These are phyloP conservation scores for Pseudogymnoascus sp. DNA, from an alignment of 2,329 filamentous ascomycete species.

Conservation along the genomic window DNA sequence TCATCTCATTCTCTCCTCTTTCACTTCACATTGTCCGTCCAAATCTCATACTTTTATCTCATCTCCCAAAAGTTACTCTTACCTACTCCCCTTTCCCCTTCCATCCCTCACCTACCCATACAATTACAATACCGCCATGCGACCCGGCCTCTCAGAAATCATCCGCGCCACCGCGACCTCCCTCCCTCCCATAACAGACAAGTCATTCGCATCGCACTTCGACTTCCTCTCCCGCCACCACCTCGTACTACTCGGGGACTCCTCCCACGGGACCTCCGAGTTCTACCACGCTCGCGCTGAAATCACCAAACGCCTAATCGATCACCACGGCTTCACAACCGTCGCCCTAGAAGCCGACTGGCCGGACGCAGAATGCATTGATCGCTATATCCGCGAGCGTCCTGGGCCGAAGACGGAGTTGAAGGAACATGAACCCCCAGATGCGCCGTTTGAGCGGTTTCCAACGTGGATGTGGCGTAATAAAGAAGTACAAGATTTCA, in stretches of 20 bases:
- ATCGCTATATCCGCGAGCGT: constrained; percentile 43
- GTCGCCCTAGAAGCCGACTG: constrained; percentile 48
- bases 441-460: constrained; percentile 41
- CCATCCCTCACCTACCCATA: not conserved
- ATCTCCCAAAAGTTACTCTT: not conserved
- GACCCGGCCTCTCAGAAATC: constrained; percentile 25
- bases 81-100: not conserved
- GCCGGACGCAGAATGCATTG: constrained; percentile 46
- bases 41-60: not conserved
- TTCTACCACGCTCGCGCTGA: constrained; percentile 46
- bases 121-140: not conserved
- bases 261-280: constrained; percentile 48
- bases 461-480: constrained; percentile 54
- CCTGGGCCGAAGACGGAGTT: constrained; percentile 30
- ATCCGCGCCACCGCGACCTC: constrained; percentile 32
- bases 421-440: constrained; percentile 17
- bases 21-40: not conserved
- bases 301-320: constrained; percentile 44
- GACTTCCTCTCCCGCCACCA: constrained; percentile 10
- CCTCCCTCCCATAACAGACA: constrained; percentile 31
- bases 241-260: constrained; percentile 40
- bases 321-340: constrained; percentile 44
- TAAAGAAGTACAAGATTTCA: constrained; percentile 42
- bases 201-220: constrained; percentile 14
- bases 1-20: not conserved